These are phyloP conservation scores for Juncus effusus DNA, from an alignment of 176 grass and related monocot genomes.

Conservation along the genomic window DNA sequence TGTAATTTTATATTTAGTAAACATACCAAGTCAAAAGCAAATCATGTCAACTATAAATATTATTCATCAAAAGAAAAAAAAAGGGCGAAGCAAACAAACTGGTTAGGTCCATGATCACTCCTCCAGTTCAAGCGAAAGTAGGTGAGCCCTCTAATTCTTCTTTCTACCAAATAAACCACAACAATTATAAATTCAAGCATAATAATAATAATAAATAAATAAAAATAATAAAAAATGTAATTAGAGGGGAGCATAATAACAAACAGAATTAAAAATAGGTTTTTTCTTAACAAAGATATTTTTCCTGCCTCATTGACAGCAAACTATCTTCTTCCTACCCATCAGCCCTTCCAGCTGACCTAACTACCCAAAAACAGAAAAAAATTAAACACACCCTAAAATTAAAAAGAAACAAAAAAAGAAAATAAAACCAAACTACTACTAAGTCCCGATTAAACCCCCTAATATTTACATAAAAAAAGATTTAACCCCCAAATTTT, in stretches of 20 bases:
- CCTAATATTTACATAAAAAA: conserved; percentile 24
- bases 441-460: neutral
- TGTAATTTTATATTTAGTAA: too few species aligned
- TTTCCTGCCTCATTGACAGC: conserved; percentile 10
- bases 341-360: conserved; percentile 26
- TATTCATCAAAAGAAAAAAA: neutral
- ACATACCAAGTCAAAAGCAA: too few species aligned
- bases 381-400: too few species aligned
- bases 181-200: conserved; percentile 13
- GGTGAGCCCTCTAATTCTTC: neutral
- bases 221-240: conserved; percentile 13
- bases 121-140: neutral
- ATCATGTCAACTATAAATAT: too few species aligned
- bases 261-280: conserved; percentile 4
- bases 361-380: conserved; percentile 19
- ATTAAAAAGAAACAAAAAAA: too few species aligned
- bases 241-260: neutral
- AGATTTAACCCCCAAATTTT: neutral
- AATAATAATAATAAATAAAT: neutral
- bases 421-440: too few species aligned
- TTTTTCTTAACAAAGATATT: conserved; percentile 22
- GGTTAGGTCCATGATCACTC: neutral
- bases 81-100: neutral
- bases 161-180: conserved; percentile 5
- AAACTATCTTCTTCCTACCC: conserved; percentile 28